Conservation (phyloP, 176 grass and related monocot species). For the Bromus sterilis region DNA sequence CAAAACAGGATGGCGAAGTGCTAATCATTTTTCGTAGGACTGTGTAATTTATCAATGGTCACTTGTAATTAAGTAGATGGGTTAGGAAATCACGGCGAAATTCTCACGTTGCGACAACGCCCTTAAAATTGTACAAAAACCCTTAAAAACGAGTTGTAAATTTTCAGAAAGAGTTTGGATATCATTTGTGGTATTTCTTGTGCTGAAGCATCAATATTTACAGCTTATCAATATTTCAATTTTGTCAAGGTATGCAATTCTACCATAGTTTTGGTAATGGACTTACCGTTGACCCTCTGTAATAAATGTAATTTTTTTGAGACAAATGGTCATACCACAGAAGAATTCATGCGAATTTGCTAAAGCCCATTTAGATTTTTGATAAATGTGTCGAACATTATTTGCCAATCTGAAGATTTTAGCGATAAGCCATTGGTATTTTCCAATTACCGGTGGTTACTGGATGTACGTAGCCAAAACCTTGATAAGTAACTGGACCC, state of each 20-base stretch:
- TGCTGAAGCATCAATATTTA: background rate
- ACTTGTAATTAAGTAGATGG: slow-evolving; percentile 24
- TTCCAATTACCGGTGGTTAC: no score
- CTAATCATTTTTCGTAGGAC: background rate
- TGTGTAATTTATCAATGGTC: background rate
- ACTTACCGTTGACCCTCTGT: no score
- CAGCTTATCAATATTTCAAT: background rate
- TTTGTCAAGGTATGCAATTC: background rate
- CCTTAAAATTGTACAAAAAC: background rate
- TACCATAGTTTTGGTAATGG: background rate
- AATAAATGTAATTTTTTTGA: no score
- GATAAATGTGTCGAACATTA: no score
- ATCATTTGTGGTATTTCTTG: background rate
- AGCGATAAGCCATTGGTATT: no score
- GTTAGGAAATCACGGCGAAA: background rate
- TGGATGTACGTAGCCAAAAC: no score
- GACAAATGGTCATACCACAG: no score
- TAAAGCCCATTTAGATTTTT: no score
- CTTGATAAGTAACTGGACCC: no score
- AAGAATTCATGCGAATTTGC: no score
- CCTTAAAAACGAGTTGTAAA: background rate
- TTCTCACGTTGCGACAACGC: background rate
- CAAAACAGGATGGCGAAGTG: background rate
- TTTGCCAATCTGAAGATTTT: no score
- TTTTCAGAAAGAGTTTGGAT: background rate